These are phyloP conservation scores for Orychophragmus violaceus DNA, from an alignment of 345 rosid genomes.

Conservation along the genomic window DNA sequence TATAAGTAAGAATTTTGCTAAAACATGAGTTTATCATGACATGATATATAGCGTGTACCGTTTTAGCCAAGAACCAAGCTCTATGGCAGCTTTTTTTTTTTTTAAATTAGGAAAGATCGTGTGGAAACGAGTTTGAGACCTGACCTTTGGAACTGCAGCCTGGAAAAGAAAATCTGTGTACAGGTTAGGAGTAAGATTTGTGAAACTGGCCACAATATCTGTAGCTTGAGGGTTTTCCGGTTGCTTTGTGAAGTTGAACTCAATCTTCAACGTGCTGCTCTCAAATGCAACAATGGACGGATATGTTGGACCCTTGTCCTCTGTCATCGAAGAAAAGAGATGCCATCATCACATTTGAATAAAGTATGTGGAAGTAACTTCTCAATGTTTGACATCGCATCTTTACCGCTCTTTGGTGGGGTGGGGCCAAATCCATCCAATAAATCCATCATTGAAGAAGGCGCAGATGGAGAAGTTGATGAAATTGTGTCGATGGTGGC, in stretches of 20 bases:
- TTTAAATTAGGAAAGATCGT: neutral
- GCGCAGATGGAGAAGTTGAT: conserved; percentile 41
- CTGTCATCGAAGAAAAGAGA: conserved; percentile 37
- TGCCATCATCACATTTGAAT: conserved; percentile 2
- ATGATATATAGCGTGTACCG: neutral
- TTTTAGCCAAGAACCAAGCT: neutral
- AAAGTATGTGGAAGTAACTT: neutral
- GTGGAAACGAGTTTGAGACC: conserved; percentile 5
- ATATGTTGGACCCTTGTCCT: conserved; percentile 54
- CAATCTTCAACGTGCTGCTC: conserved; percentile 70
- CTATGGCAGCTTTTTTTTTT: neutral
- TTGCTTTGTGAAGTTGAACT: conserved; percentile 68
- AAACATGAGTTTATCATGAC: neutral
- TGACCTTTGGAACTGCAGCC: conserved; percentile 98
- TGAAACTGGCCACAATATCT: conserved; percentile 58
- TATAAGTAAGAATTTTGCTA: neutral
- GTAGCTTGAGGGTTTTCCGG: conserved; percentile 59
- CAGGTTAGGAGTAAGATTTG: conserved; percentile 52
- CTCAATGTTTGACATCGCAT: neutral
- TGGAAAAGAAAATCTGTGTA: conserved; percentile 87
- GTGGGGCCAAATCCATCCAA: conserved; percentile 68
- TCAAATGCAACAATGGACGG: conserved; percentile 72
- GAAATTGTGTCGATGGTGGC: conserved; percentile 44
- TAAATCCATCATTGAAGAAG: conserved; percentile 59
- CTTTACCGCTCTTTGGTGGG: conserved; percentile 58